Evolutionary conservation across 164 flowering plant genomes (phyloP), one percentile per base, ranked within the genome.

Genomic region (Vitis labrusca): DNA sequence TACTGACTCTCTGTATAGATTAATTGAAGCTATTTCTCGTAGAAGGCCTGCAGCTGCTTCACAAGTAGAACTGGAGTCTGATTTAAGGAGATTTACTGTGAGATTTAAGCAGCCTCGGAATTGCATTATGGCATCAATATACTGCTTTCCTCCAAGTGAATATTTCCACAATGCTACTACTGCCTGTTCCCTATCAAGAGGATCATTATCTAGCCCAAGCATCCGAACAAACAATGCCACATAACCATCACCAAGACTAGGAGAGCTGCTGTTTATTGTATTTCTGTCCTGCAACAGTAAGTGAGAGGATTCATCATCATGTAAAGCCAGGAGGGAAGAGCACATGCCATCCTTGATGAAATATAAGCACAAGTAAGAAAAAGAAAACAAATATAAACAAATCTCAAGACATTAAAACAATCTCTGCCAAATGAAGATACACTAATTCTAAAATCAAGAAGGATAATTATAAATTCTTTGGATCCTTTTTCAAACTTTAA

Each of bases 31-130:
- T 66, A 94, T 74, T 47, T 78, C 76, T 51, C 90, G 83, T 62
- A 94, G 76, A 70, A 92, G 86, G 16, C 97, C 95, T 57, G 93
- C 93, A 67, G 98, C 97, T 23, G 97, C 97, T 82, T 91, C 97
- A 80, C 92, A 80, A 23, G 97, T 70, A 65, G 79, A 65, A 67
- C 65, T 77, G n/a, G 90, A 86, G 29, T 91, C 86, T 13, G 97
- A 89, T 50, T 80, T 81, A 7, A 94, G 85, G 75, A 92, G 94
- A 71, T 83, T 88, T 44, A 92, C 71, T 8, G 72, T 77, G 69
- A 92, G 93, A 81, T 81, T 88, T 49, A 92, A 62, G 76, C 89
- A 89, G 29, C 95, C 98, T 59, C 51, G 77, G 78, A 82, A 86
- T 73, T 84, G 81, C 92, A 92, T 83, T 61, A 92, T 83, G 50